These are phyloP conservation scores for Aspergillus saccharolyticus DNA, from an alignment of 495 filamentous ascomycete species.

Conservation along the genomic window DNA sequence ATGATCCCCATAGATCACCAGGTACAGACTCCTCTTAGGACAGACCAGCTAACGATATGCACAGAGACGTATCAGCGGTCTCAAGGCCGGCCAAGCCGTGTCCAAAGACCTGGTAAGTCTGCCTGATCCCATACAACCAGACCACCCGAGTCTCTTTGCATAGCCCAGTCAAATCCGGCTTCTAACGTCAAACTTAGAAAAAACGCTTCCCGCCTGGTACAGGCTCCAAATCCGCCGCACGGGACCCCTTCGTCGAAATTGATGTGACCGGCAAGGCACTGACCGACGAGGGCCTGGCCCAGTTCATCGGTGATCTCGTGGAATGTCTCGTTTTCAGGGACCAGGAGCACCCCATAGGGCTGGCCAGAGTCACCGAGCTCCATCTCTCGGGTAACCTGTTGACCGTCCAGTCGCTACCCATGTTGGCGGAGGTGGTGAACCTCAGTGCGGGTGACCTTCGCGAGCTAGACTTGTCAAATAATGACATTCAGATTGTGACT, in stretches of 20 bases:
- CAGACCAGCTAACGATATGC: not conserved
- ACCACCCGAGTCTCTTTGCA: conserved; percentile 5
- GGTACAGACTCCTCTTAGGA: not conserved
- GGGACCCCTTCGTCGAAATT: conserved; percentile 43
- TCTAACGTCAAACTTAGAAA: conserved; percentile 19
- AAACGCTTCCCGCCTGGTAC: conserved; percentile 35
- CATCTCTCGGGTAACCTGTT: conserved; percentile 40
- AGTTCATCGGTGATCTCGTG: conserved; percentile 37
- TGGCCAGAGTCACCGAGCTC: conserved; percentile 41
- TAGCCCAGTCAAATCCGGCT: not conserved
- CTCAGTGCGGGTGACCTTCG: conserved; percentile 37
- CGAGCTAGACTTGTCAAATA: conserved; percentile 45
- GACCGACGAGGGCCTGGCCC: conserved; percentile 37
- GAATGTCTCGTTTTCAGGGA: conserved; percentile 29
- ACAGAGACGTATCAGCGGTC: conserved; percentile 41
- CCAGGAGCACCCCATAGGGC: conserved; percentile 24
- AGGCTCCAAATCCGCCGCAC: conserved; percentile 29
- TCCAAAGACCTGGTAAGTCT: conserved; percentile 40
- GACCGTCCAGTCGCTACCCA: conserved; percentile 31
- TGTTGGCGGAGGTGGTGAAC: conserved; percentile 35
- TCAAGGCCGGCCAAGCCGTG: conserved; percentile 40
- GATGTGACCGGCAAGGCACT: conserved; percentile 40
- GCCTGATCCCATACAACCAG: conserved; percentile 6
- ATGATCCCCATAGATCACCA: not conserved
- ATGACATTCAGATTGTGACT: conserved; percentile 33